These are phyloP conservation scores for Yarrowia alimentaria DNA, from an alignment of 805 yeast genomes.

Conservation along the genomic window DNA sequence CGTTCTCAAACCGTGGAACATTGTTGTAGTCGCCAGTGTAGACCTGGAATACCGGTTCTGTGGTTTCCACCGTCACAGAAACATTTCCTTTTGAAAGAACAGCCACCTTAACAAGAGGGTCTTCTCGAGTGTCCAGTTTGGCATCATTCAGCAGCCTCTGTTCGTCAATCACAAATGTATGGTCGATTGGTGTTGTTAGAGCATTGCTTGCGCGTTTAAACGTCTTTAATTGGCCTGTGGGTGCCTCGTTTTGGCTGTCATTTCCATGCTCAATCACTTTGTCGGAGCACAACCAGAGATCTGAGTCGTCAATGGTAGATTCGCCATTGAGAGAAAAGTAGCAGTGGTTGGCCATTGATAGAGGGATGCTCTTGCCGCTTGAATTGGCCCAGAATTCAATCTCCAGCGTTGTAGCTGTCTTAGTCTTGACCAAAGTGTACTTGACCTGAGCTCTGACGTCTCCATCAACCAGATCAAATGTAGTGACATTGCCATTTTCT, in stretches of 20 bases:
- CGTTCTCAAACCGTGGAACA: neutral
- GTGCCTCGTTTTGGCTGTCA: neutral
- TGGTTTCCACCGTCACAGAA: neutral
- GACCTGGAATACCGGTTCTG: slow-evolving; percentile 14
- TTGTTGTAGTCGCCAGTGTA: slow-evolving; percentile 9
- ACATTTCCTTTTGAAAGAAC: neutral
- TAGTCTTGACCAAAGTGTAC: neutral
- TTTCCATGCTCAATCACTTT: slow-evolving; percentile 4
- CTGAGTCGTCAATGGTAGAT: slow-evolving; percentile 1
- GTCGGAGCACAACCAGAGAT: neutral
- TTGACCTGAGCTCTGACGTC: slow-evolving; percentile 1
- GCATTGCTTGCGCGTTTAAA: neutral
- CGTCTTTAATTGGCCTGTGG: neutral
- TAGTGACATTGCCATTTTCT: neutral
- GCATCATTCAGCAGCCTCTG: neutral
- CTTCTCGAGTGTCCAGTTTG: slow-evolving; percentile 4
- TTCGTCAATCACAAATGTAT: neutral
- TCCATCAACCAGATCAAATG: neutral
- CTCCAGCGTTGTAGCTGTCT: neutral
- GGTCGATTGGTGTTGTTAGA: too few species aligned
- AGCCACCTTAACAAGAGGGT: neutral
- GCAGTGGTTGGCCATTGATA: slow-evolving; percentile 5
- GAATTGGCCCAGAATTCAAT: neutral
- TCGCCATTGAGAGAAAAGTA: neutral
- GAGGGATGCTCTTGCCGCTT: neutral